phyloP scores from a whole-genome alignment of 768 basidiomycete genomes.

The Mrakia frigida region DNA sequence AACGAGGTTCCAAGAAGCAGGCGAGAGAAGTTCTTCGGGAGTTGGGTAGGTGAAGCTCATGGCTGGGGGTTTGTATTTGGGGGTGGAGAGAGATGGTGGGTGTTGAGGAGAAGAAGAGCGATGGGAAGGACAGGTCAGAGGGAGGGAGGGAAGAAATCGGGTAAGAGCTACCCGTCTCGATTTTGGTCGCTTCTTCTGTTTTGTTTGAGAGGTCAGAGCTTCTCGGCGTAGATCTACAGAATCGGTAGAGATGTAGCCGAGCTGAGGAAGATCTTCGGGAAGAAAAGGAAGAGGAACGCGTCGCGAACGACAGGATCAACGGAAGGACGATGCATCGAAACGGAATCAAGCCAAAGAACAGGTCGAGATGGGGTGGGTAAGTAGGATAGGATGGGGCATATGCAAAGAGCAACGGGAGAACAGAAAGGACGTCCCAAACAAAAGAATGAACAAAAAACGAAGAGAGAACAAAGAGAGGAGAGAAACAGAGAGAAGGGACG shows the following conservation, averaged over 20 bases:
- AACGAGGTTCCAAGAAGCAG: slow-evolving; percentile 83
- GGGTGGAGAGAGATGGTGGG: not conserved
- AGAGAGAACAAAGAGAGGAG: not conserved
- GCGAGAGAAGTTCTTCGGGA: slow-evolving; percentile 56
- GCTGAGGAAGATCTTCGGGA: too few species aligned
- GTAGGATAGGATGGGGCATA: not conserved
- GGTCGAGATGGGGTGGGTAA: not conserved
- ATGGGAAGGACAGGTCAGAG: not conserved
- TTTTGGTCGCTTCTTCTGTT: too few species aligned
- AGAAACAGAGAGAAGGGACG: too few species aligned
- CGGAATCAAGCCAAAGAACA: too few species aligned
- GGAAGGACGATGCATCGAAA: too few species aligned
- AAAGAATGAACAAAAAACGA: not conserved
- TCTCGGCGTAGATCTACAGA: too few species aligned
- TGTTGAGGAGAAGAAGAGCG: not conserved
- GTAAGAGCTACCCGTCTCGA: not conserved
- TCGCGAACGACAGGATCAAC: too few species aligned
- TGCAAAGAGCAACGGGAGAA: not conserved
- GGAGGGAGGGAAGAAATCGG: not conserved
- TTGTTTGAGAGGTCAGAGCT: too few species aligned
- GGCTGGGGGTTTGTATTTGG: not conserved
- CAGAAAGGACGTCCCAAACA: not conserved
- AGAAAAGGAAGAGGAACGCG: too few species aligned
- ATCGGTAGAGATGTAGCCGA: too few species aligned
- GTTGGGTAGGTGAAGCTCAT: slow-evolving; percentile 13